Conservation (phyloP, 108 stramenopile genomes). For the Stephanodiscus minutulus region DNA sequence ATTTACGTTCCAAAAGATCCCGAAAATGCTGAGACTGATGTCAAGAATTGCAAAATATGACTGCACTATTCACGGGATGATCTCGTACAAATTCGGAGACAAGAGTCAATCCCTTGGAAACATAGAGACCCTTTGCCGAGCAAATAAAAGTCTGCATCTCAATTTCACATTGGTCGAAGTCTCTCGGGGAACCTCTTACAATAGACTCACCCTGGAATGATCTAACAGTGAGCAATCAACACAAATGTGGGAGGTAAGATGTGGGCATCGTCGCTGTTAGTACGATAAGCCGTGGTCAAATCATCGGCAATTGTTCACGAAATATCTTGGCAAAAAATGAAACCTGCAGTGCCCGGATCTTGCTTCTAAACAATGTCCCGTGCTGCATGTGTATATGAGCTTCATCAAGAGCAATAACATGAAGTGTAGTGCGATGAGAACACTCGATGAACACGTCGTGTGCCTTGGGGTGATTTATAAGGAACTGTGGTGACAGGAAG, state of each 20-base stretch:
- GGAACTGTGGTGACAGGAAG: not conserved
- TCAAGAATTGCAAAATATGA: not conserved
- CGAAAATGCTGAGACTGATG: not conserved
- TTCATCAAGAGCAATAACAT: not conserved
- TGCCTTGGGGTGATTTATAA: not conserved
- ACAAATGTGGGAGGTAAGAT: not conserved
- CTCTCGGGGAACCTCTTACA: too few species aligned
- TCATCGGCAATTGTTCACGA: not conserved
- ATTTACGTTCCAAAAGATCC: not conserved
- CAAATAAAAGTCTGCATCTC: too few species aligned
- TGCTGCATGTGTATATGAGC: not conserved
- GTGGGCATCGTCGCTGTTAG: not conserved
- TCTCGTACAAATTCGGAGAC: not conserved
- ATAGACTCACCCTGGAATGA: not conserved
- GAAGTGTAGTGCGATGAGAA: not conserved
- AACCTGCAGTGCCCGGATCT: not conserved
- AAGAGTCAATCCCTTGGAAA: too few species aligned
- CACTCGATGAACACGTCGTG: not conserved
- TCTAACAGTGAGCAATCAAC: not conserved
- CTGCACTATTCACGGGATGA: not conserved
- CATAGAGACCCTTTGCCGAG: too few species aligned
- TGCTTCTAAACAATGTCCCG: not conserved
- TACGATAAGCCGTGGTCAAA: not conserved
- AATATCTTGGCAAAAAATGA: not conserved
- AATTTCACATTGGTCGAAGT: too few species aligned